Evolutionary conservation across 129 eudicot genomes (phyloP), one percentile per base, ranked within the genome.

Genomic region (Apium graveolens): DNA sequence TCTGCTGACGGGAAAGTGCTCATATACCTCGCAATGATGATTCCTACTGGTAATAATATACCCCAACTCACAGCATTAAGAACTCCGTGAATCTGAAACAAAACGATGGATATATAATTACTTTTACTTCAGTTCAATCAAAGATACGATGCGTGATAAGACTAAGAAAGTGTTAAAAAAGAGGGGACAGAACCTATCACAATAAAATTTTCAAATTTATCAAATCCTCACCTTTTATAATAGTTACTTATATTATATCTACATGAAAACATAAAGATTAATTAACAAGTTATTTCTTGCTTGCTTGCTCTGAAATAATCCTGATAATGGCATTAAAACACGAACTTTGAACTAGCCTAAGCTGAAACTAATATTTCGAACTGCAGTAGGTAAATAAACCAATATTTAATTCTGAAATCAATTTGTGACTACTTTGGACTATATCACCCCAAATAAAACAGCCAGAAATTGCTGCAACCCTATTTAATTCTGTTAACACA

Each of bases 1-100:
- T 89, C 97, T 2, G 92, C 93, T 16, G 85, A 80, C 5, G 88
- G 83, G 38, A 86, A 89, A 18, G 80, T 65, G 81, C 87, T 88
- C 74, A 93, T 32, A 82, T 89, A 91, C 78, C 98, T 72, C 20
- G 96, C 92, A 0, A 86, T 82, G 81, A 93, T 85, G 51, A 83
- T 81, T 51, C 98, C 97, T 35, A 83, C 10, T 0, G 97, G 97
- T 78, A 93, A 85, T 84, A 93, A 65, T 46, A 88, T 65, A 32
- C 96, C 97, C 96, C 97, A 91, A 76, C 98, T 91, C 69, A 91
- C 80, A 24, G 85, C 93, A 86, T 93, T 93, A 57, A 93, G 79
- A 29, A 93, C 79, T 65, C 98, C 98, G 82, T 91, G 98, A 84
- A 88, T 89, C 97, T 93, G 86, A 73, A 44, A n/a, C 63, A 62